phyloP scores from a whole-genome alignment of 768 basidiomycete species.

The Mycena rosella region DNA sequence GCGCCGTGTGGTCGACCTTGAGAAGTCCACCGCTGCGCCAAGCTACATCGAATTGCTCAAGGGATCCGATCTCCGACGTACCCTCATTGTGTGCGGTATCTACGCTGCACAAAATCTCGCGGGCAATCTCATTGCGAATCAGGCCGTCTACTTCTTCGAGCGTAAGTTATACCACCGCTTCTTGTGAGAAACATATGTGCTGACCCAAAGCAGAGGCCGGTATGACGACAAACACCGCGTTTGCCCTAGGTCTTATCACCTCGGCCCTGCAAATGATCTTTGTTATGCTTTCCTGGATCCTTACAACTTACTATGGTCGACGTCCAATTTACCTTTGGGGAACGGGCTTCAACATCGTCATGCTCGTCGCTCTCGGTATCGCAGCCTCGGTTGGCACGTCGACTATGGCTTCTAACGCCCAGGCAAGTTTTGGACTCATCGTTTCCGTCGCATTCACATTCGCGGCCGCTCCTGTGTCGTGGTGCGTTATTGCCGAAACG shows the following conservation, averaged over 20 bases:
- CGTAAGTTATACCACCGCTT: constrained; percentile 18
- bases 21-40: constrained; percentile 19
- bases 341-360: constrained; percentile 33
- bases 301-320: constrained; percentile 35
- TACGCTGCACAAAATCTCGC: constrained; percentile 37
- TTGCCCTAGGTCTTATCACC: constrained; percentile 37
- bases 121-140: constrained; percentile 38
- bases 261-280: constrained; percentile 38
- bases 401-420: constrained; percentile 6
- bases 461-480: constrained; percentile 34
- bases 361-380: constrained; percentile 34
- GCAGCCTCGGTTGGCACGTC: constrained; percentile 29
- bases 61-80: constrained; percentile 35
- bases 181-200: neutral
- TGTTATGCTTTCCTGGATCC: constrained; percentile 37
- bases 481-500: constrained; percentile 34
- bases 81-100: constrained; percentile 36
- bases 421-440: constrained; percentile 36
- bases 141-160: constrained; percentile 38
- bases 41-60: constrained; percentile 31
- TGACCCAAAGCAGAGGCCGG: constrained; percentile 33
- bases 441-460: constrained; percentile 34
- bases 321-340: constrained; percentile 36
- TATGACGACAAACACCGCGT: constrained; percentile 28
- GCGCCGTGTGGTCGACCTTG: constrained; percentile 37